These are phyloP conservation scores for Diversispora eburnea DNA, from an alignment of 192 early-diverging fungal species.

Conservation along the genomic window DNA sequence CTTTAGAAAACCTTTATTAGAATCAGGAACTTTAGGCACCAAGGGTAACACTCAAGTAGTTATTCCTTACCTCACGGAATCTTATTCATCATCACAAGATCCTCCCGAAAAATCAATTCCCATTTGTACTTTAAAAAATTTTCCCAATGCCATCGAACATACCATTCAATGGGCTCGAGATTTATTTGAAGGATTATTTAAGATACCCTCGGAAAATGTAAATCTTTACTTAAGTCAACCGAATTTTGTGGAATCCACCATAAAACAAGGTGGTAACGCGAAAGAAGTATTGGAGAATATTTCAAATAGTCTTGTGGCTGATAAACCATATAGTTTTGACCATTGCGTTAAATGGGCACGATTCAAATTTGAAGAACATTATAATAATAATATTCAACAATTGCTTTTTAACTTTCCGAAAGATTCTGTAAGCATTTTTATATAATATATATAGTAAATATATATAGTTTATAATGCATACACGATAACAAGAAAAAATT, in stretches of 20 bases:
- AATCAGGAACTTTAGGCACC: constrained; percentile 97
- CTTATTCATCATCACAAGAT: constrained; percentile 97
- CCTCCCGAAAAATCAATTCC: constrained; percentile 96
- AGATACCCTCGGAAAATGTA: constrained; percentile 87
- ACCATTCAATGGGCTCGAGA: constrained; percentile 97
- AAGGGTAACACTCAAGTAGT: constrained; percentile 99
- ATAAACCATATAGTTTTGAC: constrained; percentile 82
- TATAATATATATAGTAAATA: not conserved
- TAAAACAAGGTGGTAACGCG: constrained; percentile 76
- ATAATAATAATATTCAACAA: constrained; percentile 89
- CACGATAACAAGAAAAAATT: too few species aligned
- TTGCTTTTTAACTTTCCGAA: constrained; percentile 96
- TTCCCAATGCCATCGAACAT: constrained; percentile 85
- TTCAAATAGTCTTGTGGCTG: constrained; percentile 67
- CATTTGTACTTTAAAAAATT: constrained; percentile 86
- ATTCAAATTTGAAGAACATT: constrained; percentile 89
- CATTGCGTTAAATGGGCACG: constrained; percentile 94
- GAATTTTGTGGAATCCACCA: constrained; percentile 72
- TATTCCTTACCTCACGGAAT: constrained; percentile 93
- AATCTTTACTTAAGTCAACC: constrained; percentile 87
- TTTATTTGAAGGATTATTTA: constrained; percentile 92
- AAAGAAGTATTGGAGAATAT: constrained; percentile 78
- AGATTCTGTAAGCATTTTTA: constrained; percentile 59
- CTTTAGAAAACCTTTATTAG: constrained; percentile 90
- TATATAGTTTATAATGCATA: not conserved